A percentile compares a stretch with the other conserved stretches of the same genome.
These are phyloP conservation scores for Bruguiera hainesii DNA, from an alignment of 441 rosid genomes.

Conservation along the genomic window DNA sequence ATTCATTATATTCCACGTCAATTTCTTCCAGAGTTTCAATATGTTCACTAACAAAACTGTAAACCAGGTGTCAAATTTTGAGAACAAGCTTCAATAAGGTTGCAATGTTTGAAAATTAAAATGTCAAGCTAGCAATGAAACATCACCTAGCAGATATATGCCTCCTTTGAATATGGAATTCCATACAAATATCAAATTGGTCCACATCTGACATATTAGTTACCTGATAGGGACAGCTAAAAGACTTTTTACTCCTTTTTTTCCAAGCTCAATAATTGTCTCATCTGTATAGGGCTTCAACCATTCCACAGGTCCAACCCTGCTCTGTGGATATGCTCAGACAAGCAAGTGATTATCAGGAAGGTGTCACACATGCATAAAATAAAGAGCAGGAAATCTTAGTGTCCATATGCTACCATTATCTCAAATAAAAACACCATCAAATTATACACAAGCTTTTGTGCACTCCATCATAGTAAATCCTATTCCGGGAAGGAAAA, in stretches of 20 bases:
- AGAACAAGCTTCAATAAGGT: not conserved
- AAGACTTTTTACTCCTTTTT: conserved; percentile 79
- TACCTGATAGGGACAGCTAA: conserved; percentile 96
- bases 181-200: not conserved
- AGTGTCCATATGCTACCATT: not conserved
- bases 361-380: not conserved
- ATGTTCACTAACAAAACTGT: conserved; percentile 96
- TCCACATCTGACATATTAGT: conserved; percentile 1
- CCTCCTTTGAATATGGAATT: conserved; percentile 5
- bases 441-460: not conserved
- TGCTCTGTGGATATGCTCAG: conserved; percentile 62
- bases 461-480: not conserved
- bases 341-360: conserved; percentile 20
- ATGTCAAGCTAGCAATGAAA: conserved; percentile 8
- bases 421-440: not conserved
- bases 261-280: conserved; percentile 83
- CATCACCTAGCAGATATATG: conserved; percentile 6
- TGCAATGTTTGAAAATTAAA: conserved; percentile 6
- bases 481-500: not conserved
- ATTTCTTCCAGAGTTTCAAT: conserved; percentile 95
- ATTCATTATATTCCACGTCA: conserved; percentile 82
- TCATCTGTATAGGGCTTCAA: conserved; percentile 95
- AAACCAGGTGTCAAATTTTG: conserved; percentile 18
- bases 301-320: conserved; percentile 99
- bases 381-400: not conserved